Conservation (phyloP, 192 early-diverging fungal genomes). For the Coemansia umbellata region DNA sequence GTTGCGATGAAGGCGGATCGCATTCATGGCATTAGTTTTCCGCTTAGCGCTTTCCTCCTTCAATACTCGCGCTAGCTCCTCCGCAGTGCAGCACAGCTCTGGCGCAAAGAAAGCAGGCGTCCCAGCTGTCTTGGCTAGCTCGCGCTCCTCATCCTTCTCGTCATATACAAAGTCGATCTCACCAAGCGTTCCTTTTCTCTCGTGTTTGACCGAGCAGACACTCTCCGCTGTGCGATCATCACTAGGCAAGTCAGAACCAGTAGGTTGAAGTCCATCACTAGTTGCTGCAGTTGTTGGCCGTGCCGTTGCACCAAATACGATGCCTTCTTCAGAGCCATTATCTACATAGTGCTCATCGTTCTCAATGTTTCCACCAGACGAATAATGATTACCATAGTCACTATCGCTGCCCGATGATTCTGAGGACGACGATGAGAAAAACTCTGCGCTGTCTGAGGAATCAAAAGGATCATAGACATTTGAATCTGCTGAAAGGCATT, state of each 20-base stretch:
- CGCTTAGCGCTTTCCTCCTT: slow-evolving; percentile 23
- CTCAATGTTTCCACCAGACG: not conserved
- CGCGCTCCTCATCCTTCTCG: slow-evolving; percentile 66
- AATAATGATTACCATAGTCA: slow-evolving; percentile 31
- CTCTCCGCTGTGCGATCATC: not conserved
- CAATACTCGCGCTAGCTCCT: slow-evolving; percentile 40
- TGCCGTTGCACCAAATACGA: slow-evolving; percentile 30
- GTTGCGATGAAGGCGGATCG: slow-evolving; percentile 15
- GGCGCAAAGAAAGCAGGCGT: slow-evolving; percentile 98
- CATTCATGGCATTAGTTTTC: not conserved
- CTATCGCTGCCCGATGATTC: slow-evolving; percentile 24
- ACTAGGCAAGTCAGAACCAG: not conserved
- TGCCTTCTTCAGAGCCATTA: slow-evolving; percentile 22
- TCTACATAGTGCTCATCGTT: slow-evolving; percentile 15
- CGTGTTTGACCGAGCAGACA: slow-evolving; percentile 7
- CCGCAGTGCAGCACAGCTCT: slow-evolving; percentile 79
- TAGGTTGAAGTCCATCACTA: not conserved
- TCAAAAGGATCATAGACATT: slow-evolving; percentile 53
- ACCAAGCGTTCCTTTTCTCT: slow-evolving; percentile 31
- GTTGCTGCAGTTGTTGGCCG: not conserved
- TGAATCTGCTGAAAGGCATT: slow-evolving; percentile 29
- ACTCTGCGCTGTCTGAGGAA: slow-evolving; percentile 53
- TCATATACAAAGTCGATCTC: slow-evolving; percentile 42
- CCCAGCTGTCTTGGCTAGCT: slow-evolving; percentile 92
- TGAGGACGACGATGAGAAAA: slow-evolving; percentile 50